phyloP scores from a whole-genome alignment of 345 rosid species.

The Camelina sativa region DNA sequence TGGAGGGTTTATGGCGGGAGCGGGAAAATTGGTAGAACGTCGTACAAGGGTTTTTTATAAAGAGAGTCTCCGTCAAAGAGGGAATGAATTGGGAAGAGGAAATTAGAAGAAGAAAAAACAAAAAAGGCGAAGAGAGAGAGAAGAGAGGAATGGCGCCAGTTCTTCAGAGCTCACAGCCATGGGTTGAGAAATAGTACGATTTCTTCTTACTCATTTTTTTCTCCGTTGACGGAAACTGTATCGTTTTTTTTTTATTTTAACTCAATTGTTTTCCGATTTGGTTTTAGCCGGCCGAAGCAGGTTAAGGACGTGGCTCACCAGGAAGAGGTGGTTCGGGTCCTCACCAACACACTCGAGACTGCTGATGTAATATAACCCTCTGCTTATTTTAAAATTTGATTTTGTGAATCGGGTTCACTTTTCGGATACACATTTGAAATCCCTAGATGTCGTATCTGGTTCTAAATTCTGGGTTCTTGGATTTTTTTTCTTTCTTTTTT shows the following conservation, averaged over 20 bases:
- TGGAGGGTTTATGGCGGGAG: conserved; percentile 25
- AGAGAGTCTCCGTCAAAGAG: neutral
- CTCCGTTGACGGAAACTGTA: neutral
- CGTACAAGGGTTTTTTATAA: conserved; percentile 1
- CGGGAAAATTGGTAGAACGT: conserved; percentile 32
- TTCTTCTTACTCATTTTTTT: neutral
- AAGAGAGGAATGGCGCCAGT: conserved; percentile 72
- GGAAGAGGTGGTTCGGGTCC: conserved; percentile 98
- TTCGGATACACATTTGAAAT: neutral
- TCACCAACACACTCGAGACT: conserved; percentile 93
- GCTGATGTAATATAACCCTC: conserved; percentile 49
- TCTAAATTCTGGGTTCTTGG: conserved; percentile 15
- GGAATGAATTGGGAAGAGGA: neutral
- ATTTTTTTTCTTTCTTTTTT: neutral
- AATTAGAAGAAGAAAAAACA: too few relatives aligned
- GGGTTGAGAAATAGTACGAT: conserved; percentile 92
- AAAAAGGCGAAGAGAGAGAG: neutral
- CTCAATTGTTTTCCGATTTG: conserved; percentile 9
- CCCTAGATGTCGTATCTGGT: conserved; percentile 29
- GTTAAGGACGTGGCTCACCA: conserved; percentile 94
- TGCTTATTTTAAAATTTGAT: neutral
- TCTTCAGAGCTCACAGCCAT: conserved; percentile 81
- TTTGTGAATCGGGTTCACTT: too few relatives aligned
- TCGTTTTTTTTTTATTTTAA: neutral
- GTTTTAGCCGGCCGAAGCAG: conserved; percentile 82